Evolutionary conservation across 495 filamentous ascomycete species (phyloP).

Genomic region (Hapsidospora chrysogenum): DNA sequence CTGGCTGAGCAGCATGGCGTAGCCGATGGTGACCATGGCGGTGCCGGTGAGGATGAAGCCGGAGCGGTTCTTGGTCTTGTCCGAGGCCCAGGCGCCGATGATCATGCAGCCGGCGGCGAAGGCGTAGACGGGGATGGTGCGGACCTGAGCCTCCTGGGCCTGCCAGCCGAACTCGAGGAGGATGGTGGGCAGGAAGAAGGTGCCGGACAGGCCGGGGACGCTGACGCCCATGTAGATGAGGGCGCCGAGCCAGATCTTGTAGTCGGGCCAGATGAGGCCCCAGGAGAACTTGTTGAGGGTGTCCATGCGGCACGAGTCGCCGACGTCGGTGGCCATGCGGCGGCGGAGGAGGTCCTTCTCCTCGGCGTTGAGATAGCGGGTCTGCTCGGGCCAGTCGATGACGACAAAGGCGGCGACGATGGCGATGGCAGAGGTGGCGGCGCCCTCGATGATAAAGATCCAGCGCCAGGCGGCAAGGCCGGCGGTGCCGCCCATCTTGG

Average conservation of each 20-base stretch:
- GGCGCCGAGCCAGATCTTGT: constrained; percentile 9
- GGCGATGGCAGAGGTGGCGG: constrained; percentile 24
- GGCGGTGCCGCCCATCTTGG: constrained; percentile 15
- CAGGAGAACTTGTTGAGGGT: constrained; percentile 24
- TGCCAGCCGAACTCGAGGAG: constrained; percentile 35
- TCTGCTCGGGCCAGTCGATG: constrained; percentile 37
- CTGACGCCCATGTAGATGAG: constrained; percentile 5
- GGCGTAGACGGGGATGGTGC: constrained; percentile 37
- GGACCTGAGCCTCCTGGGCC: constrained; percentile 33
- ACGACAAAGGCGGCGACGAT: constrained; percentile 32
- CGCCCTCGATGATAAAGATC: constrained; percentile 26
- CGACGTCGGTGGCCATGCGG: constrained; percentile 21
- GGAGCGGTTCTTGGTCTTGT: constrained; percentile 26
- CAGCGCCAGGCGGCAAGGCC: constrained; percentile 27
- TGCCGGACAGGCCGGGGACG: not conserved
- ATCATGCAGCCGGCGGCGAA: constrained; percentile 28
- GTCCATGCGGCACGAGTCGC: constrained; percentile 16
- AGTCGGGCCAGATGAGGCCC: constrained; percentile 19
- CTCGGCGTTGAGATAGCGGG: constrained; percentile 27
- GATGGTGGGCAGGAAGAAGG: constrained; percentile 31
- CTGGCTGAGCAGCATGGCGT: constrained; percentile 35
- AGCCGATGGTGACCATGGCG: constrained; percentile 29
- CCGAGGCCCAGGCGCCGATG: constrained; percentile 27
- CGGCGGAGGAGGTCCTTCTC: constrained; percentile 27
- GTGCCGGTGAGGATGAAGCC: constrained; percentile 34